phyloP scores from a whole-genome alignment of 2,329 filamentous ascomycete species.

The Geosmithia putterillii region DNA sequence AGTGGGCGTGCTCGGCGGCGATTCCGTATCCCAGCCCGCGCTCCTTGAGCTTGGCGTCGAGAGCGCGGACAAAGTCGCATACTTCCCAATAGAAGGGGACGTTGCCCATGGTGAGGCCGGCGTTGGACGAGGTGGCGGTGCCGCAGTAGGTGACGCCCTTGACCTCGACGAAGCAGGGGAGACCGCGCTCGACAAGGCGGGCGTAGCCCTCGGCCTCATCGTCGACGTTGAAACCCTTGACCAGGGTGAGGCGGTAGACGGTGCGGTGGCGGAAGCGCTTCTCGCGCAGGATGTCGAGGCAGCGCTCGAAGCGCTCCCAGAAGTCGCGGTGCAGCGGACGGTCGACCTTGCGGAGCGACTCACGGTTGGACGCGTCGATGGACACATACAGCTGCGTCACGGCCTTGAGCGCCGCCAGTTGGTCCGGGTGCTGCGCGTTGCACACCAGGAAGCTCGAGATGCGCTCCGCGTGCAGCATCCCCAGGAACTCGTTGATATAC shows the following conservation, averaged over 20 bases:
- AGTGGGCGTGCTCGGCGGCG: constrained; percentile 88
- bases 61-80: constrained; percentile 63
- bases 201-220: constrained; percentile 89
- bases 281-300: constrained; percentile 77
- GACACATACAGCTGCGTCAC: constrained; percentile 95
- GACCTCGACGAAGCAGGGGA: constrained; percentile 88
- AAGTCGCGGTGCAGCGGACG: constrained; percentile 89
- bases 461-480: constrained; percentile 69
- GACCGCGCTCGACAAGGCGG: constrained; percentile 69
- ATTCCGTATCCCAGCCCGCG: constrained; percentile 78
- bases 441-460: constrained; percentile 95
- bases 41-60: constrained; percentile 55
- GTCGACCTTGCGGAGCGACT: constrained; percentile 79
- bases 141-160: constrained; percentile 97
- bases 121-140: constrained; percentile 70
- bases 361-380: constrained; percentile 86
- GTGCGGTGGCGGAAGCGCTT: constrained; percentile 79
- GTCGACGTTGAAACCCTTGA: constrained; percentile 96
- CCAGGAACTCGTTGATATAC: constrained; percentile 85
- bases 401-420: constrained; percentile 67
- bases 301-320: constrained; percentile 90
- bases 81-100: constrained; percentile 95
- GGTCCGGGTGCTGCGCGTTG: constrained; percentile 91
- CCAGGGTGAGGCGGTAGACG: constrained; percentile 86
- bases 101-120: constrained; percentile 91